A percentile compares a stretch with the other conserved stretches of the same genome.
phyloP scores from a whole-genome alignment of 495 filamentous ascomycete genomes.

The Opeltia flavorubescens region DNA sequence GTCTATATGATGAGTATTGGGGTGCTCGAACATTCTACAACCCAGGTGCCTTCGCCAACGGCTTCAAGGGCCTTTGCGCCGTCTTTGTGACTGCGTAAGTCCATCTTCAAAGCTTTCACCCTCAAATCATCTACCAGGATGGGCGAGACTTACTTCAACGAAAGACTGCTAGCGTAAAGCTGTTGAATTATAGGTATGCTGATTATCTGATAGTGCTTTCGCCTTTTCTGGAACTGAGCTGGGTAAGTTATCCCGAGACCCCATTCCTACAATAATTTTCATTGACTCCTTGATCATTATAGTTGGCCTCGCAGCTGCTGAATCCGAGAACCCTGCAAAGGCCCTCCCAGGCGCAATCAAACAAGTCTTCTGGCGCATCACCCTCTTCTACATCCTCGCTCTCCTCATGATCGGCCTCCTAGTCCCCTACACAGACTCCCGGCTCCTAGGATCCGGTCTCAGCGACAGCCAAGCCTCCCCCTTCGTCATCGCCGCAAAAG shows the following conservation, averaged over 20 bases:
- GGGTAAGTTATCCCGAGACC: too few relatives aligned
- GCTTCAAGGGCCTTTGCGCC: conserved; percentile 53
- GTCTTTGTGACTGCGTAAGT: conserved; percentile 54
- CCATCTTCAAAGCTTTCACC: too few relatives aligned
- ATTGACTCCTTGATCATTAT: too few relatives aligned
- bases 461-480: conserved; percentile 33
- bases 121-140: too few relatives aligned
- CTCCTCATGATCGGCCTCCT: conserved; percentile 60
- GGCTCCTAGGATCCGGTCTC: conserved; percentile 33
- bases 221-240: conserved; percentile 49
- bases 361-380: conserved; percentile 62
- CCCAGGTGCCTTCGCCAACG: conserved; percentile 48
- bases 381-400: conserved; percentile 56
- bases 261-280: too few relatives aligned
- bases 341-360: conserved; percentile 49
- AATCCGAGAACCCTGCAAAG: conserved; percentile 48
- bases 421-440: conserved; percentile 25
- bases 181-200: too few relatives aligned
- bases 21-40: not conserved
- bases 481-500: conserved; percentile 46
- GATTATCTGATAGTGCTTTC: too few relatives aligned
- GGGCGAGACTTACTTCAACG: too few relatives aligned
- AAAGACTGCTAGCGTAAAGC: too few relatives aligned
- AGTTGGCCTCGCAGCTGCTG: conserved; percentile 52
- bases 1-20: not conserved